Evolutionary conservation across 331 rosid genomes (phyloP), one percentile per base, ranked within the genome.

Genomic region (Malus hybrid): DNA sequence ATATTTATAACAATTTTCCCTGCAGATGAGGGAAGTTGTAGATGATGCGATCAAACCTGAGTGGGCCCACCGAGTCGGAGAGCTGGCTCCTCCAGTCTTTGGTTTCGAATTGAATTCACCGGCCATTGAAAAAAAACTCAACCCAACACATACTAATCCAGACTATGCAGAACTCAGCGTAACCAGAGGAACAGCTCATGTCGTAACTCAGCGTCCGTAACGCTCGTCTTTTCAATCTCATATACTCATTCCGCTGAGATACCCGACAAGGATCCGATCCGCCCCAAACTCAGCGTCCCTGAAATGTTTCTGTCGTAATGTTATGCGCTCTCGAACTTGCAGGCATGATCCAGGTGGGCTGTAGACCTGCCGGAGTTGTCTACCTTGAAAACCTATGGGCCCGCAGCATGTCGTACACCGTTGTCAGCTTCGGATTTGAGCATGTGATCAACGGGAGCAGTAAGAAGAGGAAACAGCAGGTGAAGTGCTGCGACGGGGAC

Each of bases 301-400:
- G 96, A 83, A 28, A 93, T 90, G 75, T 93, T 90, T 3, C 80
- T 57, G 2, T 93, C 98, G 76, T 90, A 93, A 88, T 93, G 98
- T 72, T 90, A 84, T 32, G 86, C 85, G 80, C 77, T 93, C 82
- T 93, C 93, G 76, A 93, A 93, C 79, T 88, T 86, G 39, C 98
- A 93, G 16, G 95, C 96, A 77, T 86, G 91, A 73, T 93, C 98
- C 63, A 90, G 72, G 74, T 84, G 81, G 0, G 83, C 93, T 83
- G 87, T 66, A 76, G 90, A 93, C 1, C 12, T 16, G 2, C 98
- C 97, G 7, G 42, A 83, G 2, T 69, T 75, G 9, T 57, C 88
- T 13, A 90, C 20, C 16, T 76, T 78, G 76, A 87, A 93, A 4
- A 92, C 3, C 93, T 96, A 31, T 90, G 86, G 16, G 80, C 73